Evolutionary conservation across 164 flowering plant genomes (phyloP), one percentile per base, ranked within the genome.

Genomic region (Vitis cinerea): DNA sequence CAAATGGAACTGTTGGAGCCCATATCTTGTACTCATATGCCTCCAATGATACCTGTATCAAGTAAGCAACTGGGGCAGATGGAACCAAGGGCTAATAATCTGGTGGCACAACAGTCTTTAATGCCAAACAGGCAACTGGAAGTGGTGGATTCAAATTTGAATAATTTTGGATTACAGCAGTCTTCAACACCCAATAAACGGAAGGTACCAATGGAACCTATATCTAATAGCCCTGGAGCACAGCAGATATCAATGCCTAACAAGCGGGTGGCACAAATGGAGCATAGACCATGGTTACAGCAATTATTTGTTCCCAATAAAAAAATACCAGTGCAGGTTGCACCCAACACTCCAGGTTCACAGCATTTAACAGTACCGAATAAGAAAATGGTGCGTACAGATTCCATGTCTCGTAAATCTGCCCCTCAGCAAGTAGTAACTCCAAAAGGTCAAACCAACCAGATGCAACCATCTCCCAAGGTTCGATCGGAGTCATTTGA

Each of bases 401-500:
- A 83, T 12, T 61, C 83, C 2, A 48, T 64, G 65, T 64, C 75
- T 14, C 61, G 55, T 57, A 81, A 72, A 70, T 16, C 69, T 73
- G 81, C 63, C 12, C 30, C 73, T 19, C 86, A 66, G 54, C 79
- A 67, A 29, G 37, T 30, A 19, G 57, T 65, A 13, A 23, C 48
- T 29, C 59, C 73, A 9, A 85, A 75, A 70, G 78, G 61, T 72
- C 83, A 80, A 69, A 72, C 72, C 50, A 59, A 72, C 17, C 86
- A 68, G 65, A 59, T 66, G 56, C 81, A 66, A 53, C 75, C 81
- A 30, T 72, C 84, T 71, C 71, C 88, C 12, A 87, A 84, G 74
- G 74, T 31, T 53, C 79, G 52, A 37, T 37, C 71, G 4, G 95
- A 86, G 74, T 83, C 91, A 55, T 79, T 64, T 74, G 97, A 84